Percentiles rank a stretch among this genome's conserved stretches.
phyloP scores from a whole-genome alignment of 2,329 filamentous ascomycete genomes.

The Colletotrichum siamense region DNA sequence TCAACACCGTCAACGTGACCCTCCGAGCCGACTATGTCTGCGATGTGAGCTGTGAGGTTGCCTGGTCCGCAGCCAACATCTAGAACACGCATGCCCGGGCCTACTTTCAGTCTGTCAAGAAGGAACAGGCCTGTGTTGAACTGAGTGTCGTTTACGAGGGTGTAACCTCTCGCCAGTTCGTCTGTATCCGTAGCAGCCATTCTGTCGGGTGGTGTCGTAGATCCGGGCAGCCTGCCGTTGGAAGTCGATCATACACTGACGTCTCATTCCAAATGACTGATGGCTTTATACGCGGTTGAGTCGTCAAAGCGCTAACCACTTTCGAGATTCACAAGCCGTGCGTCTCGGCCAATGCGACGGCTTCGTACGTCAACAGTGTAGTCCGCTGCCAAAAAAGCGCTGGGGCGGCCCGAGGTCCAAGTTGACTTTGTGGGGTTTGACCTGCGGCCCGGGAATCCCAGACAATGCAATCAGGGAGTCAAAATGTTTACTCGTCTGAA shows the following conservation, averaged over 20 bases:
- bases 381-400: background rate
- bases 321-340: background rate
- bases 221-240: background rate
- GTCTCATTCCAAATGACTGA: background rate
- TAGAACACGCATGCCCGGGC: constrained; percentile 2
- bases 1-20: background rate
- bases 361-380: background rate
- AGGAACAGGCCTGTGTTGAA: background rate
- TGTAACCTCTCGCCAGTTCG: background rate
- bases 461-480: background rate
- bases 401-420: background rate
- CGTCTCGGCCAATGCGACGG: background rate
- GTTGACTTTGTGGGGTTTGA: background rate
- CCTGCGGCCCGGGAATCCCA: background rate
- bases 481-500: background rate
- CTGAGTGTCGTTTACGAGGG: background rate
- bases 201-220: background rate
- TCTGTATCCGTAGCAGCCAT: background rate
- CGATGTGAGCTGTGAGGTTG: constrained; percentile 5
- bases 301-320: background rate
- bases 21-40: background rate
- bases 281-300: background rate
- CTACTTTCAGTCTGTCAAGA: background rate
- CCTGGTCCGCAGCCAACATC: constrained; percentile 10
- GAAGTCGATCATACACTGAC: background rate